Conservation (phyloP, 225 moss, liverwort and hornwort genomes). For the Pleurozium schreberi region DNA sequence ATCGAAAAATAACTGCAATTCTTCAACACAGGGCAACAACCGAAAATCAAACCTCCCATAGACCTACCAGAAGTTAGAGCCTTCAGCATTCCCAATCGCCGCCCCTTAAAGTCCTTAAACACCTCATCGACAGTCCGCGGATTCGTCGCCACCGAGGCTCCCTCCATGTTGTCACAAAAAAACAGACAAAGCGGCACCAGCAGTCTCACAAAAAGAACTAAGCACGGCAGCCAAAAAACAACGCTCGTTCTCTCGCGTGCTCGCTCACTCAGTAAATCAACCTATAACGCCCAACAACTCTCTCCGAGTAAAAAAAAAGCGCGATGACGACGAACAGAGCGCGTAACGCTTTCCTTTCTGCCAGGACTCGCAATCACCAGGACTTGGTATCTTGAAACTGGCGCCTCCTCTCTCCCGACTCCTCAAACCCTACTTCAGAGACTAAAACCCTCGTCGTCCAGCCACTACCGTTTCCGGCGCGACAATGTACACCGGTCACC, state of each 20-base stretch:
- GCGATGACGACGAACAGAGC: slow-evolving; percentile 6
- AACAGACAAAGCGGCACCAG: not conserved
- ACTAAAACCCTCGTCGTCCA: slow-evolving; percentile 40
- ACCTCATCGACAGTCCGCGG: slow-evolving; percentile 60
- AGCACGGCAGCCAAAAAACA: not conserved
- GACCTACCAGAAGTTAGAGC: slow-evolving; percentile 47
- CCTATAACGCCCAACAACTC: not conserved
- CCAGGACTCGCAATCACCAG: slow-evolving; percentile 28
- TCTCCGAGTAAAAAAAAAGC: not conserved
- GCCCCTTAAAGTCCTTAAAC: slow-evolving; percentile 62
- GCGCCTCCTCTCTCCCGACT: not conserved
- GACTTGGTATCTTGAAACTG: slow-evolving; percentile 31
- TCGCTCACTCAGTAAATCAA: not conserved
- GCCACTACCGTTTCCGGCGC: not conserved
- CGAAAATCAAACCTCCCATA: not conserved
- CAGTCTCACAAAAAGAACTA: not conserved
- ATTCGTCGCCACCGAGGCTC: slow-evolving; percentile 54
- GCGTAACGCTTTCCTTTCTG: slow-evolving; percentile 3
- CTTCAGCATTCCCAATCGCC: slow-evolving; percentile 67
- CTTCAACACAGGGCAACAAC: not conserved
- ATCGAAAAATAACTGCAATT: slow-evolving; percentile 11
- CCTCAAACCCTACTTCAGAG: slow-evolving; percentile 21
- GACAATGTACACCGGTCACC: not conserved
- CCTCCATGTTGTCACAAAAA: slow-evolving; percentile 39
- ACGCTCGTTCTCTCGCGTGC: not conserved